Evolutionary conservation across 345 rosid species (phyloP).

Genomic region (Limnanthes douglasii): DNA sequence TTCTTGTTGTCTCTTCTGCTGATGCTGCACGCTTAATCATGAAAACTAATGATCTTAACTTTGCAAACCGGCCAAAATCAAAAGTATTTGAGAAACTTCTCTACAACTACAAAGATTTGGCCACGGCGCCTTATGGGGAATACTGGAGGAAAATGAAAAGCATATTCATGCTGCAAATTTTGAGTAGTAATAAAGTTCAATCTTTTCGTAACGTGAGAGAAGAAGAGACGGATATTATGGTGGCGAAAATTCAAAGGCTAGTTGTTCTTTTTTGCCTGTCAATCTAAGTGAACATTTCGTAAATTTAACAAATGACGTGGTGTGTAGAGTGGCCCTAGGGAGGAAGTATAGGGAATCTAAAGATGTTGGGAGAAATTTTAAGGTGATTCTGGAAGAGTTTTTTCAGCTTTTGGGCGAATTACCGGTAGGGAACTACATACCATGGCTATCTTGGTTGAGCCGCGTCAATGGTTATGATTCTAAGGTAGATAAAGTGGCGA

Average conservation of each 20-base stretch:
- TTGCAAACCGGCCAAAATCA: conserved; percentile 26
- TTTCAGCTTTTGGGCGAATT: conserved; percentile 17
- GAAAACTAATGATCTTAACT: conserved; percentile 37
- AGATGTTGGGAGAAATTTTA: conserved; percentile 24
- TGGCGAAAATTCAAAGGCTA: conserved; percentile 11
- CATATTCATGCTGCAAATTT: conserved; percentile 25
- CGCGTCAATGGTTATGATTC: conserved; percentile 10
- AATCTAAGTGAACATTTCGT: conserved; percentile 23
- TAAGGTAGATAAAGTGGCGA: conserved; percentile 9
- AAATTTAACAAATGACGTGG: conserved; percentile 21
- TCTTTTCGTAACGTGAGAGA: conserved; percentile 19
- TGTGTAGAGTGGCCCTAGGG: conserved; percentile 43
- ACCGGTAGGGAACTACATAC: conserved; percentile 30
- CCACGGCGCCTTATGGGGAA: conserved; percentile 43
- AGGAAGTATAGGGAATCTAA: conserved; percentile 32
- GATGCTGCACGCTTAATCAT: conserved; percentile 27
- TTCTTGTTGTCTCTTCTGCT: conserved; percentile 37
- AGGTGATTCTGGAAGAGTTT: conserved; percentile 16
- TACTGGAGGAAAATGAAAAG: conserved; percentile 61
- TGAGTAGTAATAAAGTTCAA: conserved; percentile 33
- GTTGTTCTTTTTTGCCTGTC: conserved; percentile 6
- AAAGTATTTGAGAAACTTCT: conserved; percentile 14
- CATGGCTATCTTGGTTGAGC: conserved; percentile 36
- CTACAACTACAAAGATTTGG: conserved; percentile 18
- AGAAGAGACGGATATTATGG: conserved; percentile 25